Evolutionary conservation across 1,139 yeast species (phyloP).

Genomic region (Hyphopichia buzzinii): DNA sequence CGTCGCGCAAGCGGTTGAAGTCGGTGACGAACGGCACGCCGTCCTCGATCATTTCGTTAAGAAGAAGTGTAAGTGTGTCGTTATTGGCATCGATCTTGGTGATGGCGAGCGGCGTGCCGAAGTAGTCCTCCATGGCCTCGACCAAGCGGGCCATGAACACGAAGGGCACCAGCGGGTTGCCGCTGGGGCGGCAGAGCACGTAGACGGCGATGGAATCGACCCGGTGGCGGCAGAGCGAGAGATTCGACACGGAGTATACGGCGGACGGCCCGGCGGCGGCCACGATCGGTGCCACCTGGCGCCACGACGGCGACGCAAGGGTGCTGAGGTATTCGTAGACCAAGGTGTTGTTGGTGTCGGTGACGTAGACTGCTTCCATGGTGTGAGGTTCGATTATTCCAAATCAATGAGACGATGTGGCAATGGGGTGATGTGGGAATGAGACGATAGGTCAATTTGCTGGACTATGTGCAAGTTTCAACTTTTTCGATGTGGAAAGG

Average conservation of each 20-base stretch:
- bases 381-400: conserved; percentile 15
- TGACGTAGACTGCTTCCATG: conserved; percentile 61
- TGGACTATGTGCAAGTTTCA: too few species aligned
- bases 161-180: conserved; percentile 53
- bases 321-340: conserved; percentile 58
- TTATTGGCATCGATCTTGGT: conserved; percentile 61
- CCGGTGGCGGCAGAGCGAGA: not conserved
- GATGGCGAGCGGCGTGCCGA: conserved; percentile 56
- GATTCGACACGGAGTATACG: not conserved
- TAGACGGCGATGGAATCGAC: not conserved
- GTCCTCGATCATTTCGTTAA: conserved; percentile 64
- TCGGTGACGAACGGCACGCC: conserved; percentile 76
- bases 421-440: too few species aligned
- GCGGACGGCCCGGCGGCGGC: not conserved
- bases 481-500: too few species aligned
- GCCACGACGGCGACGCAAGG: conserved; percentile 50
- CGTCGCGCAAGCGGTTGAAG: conserved; percentile 63
- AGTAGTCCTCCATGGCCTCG: conserved; percentile 54
- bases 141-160: conserved; percentile 54
- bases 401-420: too few species aligned
- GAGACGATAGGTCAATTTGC: too few species aligned
- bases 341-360: conserved; percentile 53
- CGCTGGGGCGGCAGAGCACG: not conserved
- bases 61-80: conserved; percentile 58
- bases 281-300: not conserved